These are phyloP conservation scores for Nicotiana noctiflora DNA, from an alignment of 257 asterid species.

Conservation along the genomic window DNA sequence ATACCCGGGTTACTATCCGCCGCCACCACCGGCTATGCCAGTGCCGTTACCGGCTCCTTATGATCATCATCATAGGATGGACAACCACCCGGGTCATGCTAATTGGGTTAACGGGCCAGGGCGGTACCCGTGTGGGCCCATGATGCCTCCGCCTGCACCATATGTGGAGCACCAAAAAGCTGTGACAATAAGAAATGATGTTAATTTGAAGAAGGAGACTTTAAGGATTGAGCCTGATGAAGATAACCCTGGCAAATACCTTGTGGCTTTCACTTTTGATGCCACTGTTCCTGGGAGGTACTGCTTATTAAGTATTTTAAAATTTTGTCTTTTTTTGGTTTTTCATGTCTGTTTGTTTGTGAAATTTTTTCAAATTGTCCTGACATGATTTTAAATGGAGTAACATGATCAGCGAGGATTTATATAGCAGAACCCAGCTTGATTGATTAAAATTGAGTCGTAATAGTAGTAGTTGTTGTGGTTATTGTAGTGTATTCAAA, in stretches of 20 bases:
- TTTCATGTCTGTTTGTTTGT: not conserved
- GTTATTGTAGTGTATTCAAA: not conserved
- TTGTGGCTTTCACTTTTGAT: conserved; percentile 83
- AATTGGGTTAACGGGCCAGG: conserved; percentile 70
- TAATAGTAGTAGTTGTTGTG: too few relatives aligned
- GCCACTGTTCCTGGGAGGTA: conserved; percentile 95
- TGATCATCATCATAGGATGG: conserved; percentile 60
- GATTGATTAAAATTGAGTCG: too few relatives aligned
- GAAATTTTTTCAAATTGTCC: not conserved
- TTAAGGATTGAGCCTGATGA: conserved; percentile 79
- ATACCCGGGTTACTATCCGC: conserved; percentile 75
- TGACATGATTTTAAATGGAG: too few relatives aligned
- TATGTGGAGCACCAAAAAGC: conserved; percentile 99
- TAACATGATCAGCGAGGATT: too few relatives aligned
- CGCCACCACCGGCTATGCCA: conserved; percentile 51
- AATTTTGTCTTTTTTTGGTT: not conserved
- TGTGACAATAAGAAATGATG: conserved; percentile 88
- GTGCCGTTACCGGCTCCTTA: conserved; percentile 69
- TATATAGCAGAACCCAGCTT: too few relatives aligned
- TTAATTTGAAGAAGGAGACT: conserved; percentile 91
- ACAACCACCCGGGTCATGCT: conserved; percentile 39
- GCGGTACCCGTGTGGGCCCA: conserved; percentile 64
- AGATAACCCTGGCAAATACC: conserved; percentile 68
- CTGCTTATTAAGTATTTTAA: not conserved
- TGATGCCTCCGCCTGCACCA: conserved; percentile 55